A percentile compares a stretch with the other conserved stretches of the same genome.
These are phyloP conservation scores for Aspergillus baeticus DNA, from an alignment of 495 filamentous ascomycete species.

Conservation along the genomic window DNA sequence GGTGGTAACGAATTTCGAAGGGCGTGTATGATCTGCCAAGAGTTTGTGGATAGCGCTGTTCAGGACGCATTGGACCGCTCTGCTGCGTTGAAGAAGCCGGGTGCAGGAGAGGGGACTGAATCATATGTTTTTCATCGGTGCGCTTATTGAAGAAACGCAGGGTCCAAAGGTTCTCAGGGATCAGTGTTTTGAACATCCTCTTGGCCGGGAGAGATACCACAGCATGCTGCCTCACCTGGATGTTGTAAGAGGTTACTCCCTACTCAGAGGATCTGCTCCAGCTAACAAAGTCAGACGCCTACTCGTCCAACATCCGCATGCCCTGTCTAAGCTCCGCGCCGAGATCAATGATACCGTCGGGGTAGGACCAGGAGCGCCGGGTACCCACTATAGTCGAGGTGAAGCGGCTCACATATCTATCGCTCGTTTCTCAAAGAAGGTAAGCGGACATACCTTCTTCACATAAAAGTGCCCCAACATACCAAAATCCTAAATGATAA, in stretches of 20 bases:
- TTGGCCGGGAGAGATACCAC: constrained; percentile 65
- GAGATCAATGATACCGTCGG: constrained; percentile 22
- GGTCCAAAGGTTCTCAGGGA: constrained; percentile 43
- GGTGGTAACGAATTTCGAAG: no score
- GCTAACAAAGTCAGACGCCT: constrained; percentile 15
- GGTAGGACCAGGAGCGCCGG: constrained; percentile 19
- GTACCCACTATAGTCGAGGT: constrained; percentile 34
- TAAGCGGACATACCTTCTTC: constrained; percentile 4
- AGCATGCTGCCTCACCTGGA: constrained; percentile 43
- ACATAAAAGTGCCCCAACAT: neutral
- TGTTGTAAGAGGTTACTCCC: neutral
- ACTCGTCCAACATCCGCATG: constrained; percentile 25
- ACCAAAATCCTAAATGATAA: neutral
- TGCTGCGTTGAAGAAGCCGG: neutral
- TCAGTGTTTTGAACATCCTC: constrained; percentile 56
- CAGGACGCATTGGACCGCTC: neutral
- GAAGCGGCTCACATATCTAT: constrained; percentile 38
- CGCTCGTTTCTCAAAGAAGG: constrained; percentile 44
- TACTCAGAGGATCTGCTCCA: neutral
- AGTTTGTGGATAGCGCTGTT: neutral
- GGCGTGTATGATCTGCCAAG: no score
- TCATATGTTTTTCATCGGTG: constrained; percentile 9
- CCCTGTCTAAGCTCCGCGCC: constrained; percentile 21
- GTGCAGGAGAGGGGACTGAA: constrained; percentile 23
- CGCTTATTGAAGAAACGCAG: constrained; percentile 19